A percentile compares a stretch with the other conserved stretches of the same genome.
These are phyloP conservation scores for Penicillium sp. DNA, from an alignment of 2,329 filamentous ascomycete genomes.

Conservation along the genomic window DNA sequence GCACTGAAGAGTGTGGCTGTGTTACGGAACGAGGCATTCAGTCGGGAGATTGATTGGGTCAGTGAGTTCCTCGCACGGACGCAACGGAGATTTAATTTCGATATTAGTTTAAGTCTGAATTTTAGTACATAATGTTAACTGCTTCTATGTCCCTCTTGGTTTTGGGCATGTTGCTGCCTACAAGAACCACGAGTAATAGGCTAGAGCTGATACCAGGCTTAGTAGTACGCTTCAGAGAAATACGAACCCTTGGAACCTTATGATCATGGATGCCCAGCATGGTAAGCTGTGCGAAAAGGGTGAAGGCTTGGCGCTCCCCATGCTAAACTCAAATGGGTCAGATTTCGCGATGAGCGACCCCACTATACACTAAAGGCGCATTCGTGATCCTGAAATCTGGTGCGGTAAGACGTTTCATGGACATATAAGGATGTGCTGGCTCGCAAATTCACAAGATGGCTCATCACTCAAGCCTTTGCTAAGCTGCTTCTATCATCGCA, in stretches of 20 bases:
- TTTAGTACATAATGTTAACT: not conserved
- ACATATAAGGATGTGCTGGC: not conserved
- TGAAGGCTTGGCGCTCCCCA: not conserved
- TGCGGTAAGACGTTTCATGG: not conserved
- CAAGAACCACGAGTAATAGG: not conserved
- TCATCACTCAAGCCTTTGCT: not conserved
- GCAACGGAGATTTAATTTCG: not conserved
- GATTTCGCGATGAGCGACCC: conserved; percentile 8
- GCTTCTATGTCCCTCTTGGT: not conserved
- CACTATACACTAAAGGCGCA: not conserved
- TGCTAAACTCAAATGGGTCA: conserved; percentile 5
- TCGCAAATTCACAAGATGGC: not conserved
- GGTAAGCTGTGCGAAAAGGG: not conserved
- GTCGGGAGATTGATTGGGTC: not conserved
- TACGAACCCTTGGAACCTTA: not conserved
- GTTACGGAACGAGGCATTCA: not conserved
- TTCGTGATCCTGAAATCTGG: not conserved
- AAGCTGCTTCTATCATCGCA: not conserved
- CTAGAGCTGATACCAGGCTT: not conserved
- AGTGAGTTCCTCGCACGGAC: not conserved
- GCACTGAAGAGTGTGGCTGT: not conserved
- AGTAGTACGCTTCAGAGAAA: not conserved
- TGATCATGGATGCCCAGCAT: not conserved
- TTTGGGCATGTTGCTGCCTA: not conserved
- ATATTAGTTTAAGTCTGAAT: not conserved